Base-by-base conservation (phyloP, 768 basidiomycete genomes). In the Cystofilobasidium bisporidii region DNA sequence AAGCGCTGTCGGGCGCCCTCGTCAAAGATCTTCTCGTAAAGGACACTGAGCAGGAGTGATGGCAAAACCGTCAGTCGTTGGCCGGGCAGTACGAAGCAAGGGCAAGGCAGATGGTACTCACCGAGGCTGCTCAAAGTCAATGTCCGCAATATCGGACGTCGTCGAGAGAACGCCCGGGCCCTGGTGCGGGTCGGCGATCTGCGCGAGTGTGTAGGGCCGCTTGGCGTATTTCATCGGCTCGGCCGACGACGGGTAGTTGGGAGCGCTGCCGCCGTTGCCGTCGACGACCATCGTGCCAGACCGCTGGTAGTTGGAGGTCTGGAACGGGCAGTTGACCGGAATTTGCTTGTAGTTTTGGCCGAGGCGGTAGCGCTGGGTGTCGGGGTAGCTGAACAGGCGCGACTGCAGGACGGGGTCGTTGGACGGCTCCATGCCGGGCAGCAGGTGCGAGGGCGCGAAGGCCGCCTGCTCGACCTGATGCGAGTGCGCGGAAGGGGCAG, bases 401-500 rank as follows among this genome's bases (percentile, higher is more conserved):
- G 88, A 87, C 76, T 97, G 92, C 71, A 97, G 82, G 72, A 97
- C 89, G 28, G 93, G 93, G 78, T 98, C 93, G 26, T 86, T 84
- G 5, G 88, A 87, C 47, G 91, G 83, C 80, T 96, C 93, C 71
- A 92, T 84, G 78, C 91, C 93, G 1, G 88, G 89, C 14, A 94
- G 77, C 59, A 85, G 79, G 77, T 97, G 93, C 0, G 89, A 87
- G 0, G 93, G 93, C 24, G 90, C 84, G 82, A 90, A 93, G 2
- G 91, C 91, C 68, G 79, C 81, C 83, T 87, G 67, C 72, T 76
- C 75, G 62, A 76, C 70, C 66, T 76, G n/a, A 22, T 73, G 67
- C 70, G 11, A 12, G 36, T 12, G 36, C 36, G 40, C 36, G 56
- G 32, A 43, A 64, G 70, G 24, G 50, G 59, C 33, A 41, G 32